Percentiles rank a stretch among this genome's conserved stretches.
phyloP scores from a whole-genome alignment of 139 green algal species.

The Tetraselmis striata region DNA sequence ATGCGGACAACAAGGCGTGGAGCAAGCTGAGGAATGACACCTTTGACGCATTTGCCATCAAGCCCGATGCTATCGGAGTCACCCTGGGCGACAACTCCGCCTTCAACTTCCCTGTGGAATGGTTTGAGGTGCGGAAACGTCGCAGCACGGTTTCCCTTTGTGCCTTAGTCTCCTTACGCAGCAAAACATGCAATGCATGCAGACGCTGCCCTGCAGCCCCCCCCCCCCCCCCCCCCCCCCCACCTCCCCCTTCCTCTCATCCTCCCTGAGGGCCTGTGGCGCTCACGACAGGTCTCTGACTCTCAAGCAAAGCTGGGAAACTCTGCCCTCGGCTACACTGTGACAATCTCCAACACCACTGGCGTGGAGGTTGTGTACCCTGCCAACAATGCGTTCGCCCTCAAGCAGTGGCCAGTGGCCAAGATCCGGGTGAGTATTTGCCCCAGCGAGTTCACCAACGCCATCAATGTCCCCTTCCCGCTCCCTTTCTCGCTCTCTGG shows the following conservation, averaged over 20 bases:
- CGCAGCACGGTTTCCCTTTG: too few relatives aligned
- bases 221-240: too few relatives aligned
- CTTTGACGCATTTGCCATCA: not conserved
- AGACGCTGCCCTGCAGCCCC: too few relatives aligned
- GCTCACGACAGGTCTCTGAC: too few relatives aligned
- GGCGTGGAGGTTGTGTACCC: not conserved
- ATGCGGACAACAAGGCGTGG: not conserved
- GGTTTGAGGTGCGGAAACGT: not conserved
- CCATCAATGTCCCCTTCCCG: too few relatives aligned
- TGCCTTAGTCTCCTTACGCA: too few relatives aligned
- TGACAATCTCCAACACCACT: not conserved
- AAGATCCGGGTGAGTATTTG: not conserved
- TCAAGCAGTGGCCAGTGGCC: not conserved
- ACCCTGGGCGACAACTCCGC: not conserved
- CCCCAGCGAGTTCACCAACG: not conserved
- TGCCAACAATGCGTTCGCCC: not conserved
- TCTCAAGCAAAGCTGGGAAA: not conserved
- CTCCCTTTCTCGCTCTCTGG: too few relatives aligned
- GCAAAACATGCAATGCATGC: too few relatives aligned
- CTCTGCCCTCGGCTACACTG: not conserved
- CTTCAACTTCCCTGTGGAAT: not conserved
- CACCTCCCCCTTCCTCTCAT: too few relatives aligned
- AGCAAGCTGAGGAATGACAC: not conserved
- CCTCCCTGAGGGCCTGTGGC: too few relatives aligned
- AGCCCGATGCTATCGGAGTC: not conserved